These are phyloP conservation scores for Xylaria nigripes DNA, from an alignment of 495 filamentous ascomycete species.

Conservation along the genomic window DNA sequence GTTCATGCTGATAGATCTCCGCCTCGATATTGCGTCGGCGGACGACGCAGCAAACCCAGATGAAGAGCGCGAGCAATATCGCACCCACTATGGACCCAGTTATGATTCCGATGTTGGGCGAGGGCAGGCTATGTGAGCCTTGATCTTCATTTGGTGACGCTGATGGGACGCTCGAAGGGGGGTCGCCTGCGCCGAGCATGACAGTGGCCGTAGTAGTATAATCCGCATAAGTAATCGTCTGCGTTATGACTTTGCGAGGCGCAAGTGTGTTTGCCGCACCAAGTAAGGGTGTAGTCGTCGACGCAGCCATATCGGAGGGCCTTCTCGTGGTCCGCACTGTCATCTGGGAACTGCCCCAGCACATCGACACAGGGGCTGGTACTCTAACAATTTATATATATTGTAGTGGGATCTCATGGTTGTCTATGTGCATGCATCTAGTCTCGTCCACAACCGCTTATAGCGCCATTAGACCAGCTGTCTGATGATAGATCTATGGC, in stretches of 20 bases:
- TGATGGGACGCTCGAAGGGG: constrained; percentile 14
- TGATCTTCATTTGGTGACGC: constrained; percentile 10
- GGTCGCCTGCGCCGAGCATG: constrained; percentile 18
- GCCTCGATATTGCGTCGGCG: constrained; percentile 13
- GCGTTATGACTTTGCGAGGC: constrained; percentile 20
- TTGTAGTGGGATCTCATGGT: too few relatives aligned
- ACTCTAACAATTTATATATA: too few relatives aligned
- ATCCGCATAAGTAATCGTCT: constrained; percentile 21
- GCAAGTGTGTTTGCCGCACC: background rate
- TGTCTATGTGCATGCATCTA: too few relatives aligned
- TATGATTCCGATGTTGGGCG: constrained; percentile 21
- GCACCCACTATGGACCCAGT: constrained; percentile 18
- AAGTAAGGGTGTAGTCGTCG: background rate
- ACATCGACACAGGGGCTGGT: too few relatives aligned
- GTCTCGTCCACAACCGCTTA: too few relatives aligned
- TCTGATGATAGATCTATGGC: background rate
- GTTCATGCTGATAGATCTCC: constrained; percentile 13
- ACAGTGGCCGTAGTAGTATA: constrained; percentile 21
- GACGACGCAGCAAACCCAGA: constrained; percentile 19
- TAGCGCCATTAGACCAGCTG: background rate
- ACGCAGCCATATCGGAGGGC: background rate
- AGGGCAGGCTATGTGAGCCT: constrained; percentile 14
- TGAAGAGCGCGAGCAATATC: constrained; percentile 15
- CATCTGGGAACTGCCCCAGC: too few relatives aligned
- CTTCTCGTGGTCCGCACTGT: background rate